Conservation (phyloP, 768 basidiomycete genomes). For the Kwoniella botswanensis region DNA sequence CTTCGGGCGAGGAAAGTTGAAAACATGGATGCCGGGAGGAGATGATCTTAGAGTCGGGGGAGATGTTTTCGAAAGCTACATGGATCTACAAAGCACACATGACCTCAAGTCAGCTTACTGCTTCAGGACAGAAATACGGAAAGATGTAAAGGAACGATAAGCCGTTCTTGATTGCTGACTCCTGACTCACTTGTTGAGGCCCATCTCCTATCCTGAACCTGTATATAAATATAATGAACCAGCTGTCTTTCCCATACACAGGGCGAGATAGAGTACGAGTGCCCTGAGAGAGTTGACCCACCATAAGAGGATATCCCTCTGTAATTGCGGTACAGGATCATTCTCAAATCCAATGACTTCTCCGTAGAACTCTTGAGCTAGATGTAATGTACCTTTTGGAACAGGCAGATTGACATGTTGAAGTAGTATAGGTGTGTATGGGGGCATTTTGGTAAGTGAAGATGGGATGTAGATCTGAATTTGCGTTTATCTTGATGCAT, state of each 20-base stretch:
- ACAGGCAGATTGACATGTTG: slow-evolving; percentile 55
- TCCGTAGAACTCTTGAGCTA: slow-evolving; percentile 53
- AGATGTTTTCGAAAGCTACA: slow-evolving; percentile 33
- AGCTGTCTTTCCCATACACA: too few relatives aligned
- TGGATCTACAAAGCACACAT: slow-evolving; percentile 36
- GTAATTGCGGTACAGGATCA: slow-evolving; percentile 48
- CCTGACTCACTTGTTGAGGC: slow-evolving; percentile 44
- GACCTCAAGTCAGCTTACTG: neutral
- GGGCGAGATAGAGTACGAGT: too few relatives aligned
- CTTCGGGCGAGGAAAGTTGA: slow-evolving; percentile 33
- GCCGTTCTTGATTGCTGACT: neutral
- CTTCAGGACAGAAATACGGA: neutral
- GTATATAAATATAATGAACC: neutral
- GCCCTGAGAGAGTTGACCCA: neutral
- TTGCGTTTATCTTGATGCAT: too few relatives aligned
- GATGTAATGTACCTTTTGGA: slow-evolving; percentile 44
- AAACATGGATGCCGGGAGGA: slow-evolving; percentile 52
- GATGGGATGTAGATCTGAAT: too few relatives aligned
- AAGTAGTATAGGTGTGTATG: slow-evolving; percentile 37
- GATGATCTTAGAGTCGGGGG: slow-evolving; percentile 15
- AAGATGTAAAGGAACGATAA: too few relatives aligned
- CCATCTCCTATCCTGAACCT: slow-evolving; percentile 49
- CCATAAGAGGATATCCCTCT: slow-evolving; percentile 48
- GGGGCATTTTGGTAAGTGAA: slow-evolving; percentile 5
- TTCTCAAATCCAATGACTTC: slow-evolving; percentile 48